Evolutionary conservation across 192 early-diverging fungal species (phyloP).

Genomic region (Backusella psychrophila): DNA sequence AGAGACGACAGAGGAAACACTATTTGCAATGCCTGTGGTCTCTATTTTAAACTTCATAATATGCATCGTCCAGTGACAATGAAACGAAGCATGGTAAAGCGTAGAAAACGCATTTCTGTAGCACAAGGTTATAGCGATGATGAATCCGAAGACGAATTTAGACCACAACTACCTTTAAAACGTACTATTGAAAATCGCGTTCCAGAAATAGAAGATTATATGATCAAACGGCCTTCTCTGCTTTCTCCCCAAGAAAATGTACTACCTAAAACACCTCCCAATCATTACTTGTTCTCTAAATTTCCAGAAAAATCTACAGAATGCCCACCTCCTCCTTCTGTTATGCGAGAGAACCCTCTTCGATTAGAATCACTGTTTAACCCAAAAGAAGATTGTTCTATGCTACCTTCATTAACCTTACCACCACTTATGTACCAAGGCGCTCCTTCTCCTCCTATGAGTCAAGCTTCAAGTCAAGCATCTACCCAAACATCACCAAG

Average conservation of each 20-base stretch:
- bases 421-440: background rate
- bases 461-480: background rate
- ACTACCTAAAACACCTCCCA: background rate
- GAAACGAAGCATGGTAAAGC: constrained; percentile 74
- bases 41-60: constrained; percentile 87
- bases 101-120: constrained; percentile 60
- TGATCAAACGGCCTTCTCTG: background rate
- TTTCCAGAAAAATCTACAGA: background rate
- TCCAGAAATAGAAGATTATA: constrained; percentile 16
- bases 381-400: background rate
- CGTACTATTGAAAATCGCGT: background rate
- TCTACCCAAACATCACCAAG: background rate
- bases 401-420: background rate
- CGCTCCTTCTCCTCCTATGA: constrained; percentile 2
- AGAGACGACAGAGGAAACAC: constrained; percentile 70
- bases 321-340: background rate
- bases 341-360: background rate
- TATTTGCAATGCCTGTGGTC: constrained; percentile 85
- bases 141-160: constrained; percentile 11
- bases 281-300: background rate
- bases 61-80: constrained; percentile 79
- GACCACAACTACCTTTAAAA: background rate
- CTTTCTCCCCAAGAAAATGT: background rate
- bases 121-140: constrained; percentile 18
- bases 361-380: constrained; percentile 14